A percentile compares a stretch with the other conserved stretches of the same genome.
Conservation (phyloP, 1,284 basidiomycete species). For the Veloporphyrellus conicus region DNA sequence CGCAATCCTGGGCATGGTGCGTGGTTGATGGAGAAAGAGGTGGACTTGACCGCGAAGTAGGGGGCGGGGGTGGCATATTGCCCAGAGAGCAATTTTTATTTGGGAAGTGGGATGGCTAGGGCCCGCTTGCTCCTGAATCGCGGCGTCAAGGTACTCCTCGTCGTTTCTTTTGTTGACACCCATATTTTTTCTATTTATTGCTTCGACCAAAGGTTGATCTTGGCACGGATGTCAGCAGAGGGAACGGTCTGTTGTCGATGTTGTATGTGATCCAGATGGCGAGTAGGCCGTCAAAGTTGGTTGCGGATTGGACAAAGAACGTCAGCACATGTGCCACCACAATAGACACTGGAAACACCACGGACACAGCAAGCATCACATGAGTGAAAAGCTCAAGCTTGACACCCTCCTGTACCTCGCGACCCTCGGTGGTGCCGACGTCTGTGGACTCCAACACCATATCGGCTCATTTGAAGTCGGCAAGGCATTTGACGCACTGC, state of each 20-base stretch:
- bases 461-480: slow-evolving; percentile 76
- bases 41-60: slow-evolving; percentile 62
- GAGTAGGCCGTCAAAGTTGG: slow-evolving; percentile 74
- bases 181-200: too few relatives aligned
- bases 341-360: too few relatives aligned
- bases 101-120: slow-evolving; percentile 80
- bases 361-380: neutral
- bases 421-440: slow-evolving; percentile 83
- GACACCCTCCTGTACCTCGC: slow-evolving; percentile 83
- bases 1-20: slow-evolving; percentile 88
- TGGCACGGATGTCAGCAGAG: slow-evolving; percentile 87
- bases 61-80: slow-evolving; percentile 86
- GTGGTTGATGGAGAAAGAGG: slow-evolving; percentile 70
- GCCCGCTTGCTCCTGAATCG: slow-evolving; percentile 77
- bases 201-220: slow-evolving; percentile 56
- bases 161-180: neutral
- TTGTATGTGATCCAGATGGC: slow-evolving; percentile 77
- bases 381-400: slow-evolving; percentile 61
- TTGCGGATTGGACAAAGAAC: slow-evolving; percentile 35
- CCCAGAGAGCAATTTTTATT: slow-evolving; percentile 87
- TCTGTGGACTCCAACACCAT: slow-evolving; percentile 65
- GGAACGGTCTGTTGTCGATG: slow-evolving; percentile 79
- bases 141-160: slow-evolving; percentile 68
- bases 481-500: slow-evolving; percentile 86
- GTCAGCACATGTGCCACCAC: neutral